A percentile compares a stretch with the other conserved stretches of the same genome.
Evolutionary conservation across 2,329 filamentous ascomycete species (phyloP).

Genomic region (Botrytis fragariae): DNA sequence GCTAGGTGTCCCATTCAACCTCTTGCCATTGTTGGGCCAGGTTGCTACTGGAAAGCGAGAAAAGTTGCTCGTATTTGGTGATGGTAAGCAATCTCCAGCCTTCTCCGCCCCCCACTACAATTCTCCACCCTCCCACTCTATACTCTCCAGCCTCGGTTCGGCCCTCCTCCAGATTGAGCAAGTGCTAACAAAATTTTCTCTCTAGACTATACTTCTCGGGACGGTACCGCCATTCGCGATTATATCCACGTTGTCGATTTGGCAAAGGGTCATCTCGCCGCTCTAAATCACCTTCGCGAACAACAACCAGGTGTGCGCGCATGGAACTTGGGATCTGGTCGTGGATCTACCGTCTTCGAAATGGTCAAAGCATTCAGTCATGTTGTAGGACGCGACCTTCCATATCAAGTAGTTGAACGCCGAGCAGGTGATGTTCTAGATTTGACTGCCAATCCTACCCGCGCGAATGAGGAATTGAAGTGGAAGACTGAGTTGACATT

Average conservation of each 20-base stretch:
- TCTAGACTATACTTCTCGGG: slow-evolving; percentile 82
- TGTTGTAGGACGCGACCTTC: slow-evolving; percentile 80
- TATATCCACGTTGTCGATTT: slow-evolving; percentile 97
- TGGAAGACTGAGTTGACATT: slow-evolving; percentile 92
- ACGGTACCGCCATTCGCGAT: slow-evolving; percentile 92
- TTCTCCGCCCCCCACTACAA: background rate
- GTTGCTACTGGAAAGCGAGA: slow-evolving; percentile 93
- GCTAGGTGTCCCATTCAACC: slow-evolving; percentile 91
- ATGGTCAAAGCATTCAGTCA: slow-evolving; percentile 93
- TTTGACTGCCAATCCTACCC: slow-evolving; percentile 84
- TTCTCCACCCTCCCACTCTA: background rate
- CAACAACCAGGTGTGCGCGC: slow-evolving; percentile 85
- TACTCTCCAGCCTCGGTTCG: background rate
- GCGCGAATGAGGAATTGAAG: slow-evolving; percentile 82
- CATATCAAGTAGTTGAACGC: slow-evolving; percentile 81
- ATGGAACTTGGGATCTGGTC: slow-evolving; percentile 95
- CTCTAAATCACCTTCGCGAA: slow-evolving; percentile 84
- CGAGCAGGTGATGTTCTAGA: slow-evolving; percentile 89
- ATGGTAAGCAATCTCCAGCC: slow-evolving; percentile 57
- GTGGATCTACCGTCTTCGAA: slow-evolving; percentile 92
- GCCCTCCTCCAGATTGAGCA: background rate
- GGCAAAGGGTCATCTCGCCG: slow-evolving; percentile 79
- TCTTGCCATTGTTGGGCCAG: slow-evolving; percentile 89
- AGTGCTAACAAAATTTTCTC: slow-evolving; percentile 22
- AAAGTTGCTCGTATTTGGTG: slow-evolving; percentile 91